Evolutionary conservation across 2,329 filamentous ascomycete genomes (phyloP), one percentile per base, ranked within the genome.

Genomic region (Nectriaceae sp.): DNA sequence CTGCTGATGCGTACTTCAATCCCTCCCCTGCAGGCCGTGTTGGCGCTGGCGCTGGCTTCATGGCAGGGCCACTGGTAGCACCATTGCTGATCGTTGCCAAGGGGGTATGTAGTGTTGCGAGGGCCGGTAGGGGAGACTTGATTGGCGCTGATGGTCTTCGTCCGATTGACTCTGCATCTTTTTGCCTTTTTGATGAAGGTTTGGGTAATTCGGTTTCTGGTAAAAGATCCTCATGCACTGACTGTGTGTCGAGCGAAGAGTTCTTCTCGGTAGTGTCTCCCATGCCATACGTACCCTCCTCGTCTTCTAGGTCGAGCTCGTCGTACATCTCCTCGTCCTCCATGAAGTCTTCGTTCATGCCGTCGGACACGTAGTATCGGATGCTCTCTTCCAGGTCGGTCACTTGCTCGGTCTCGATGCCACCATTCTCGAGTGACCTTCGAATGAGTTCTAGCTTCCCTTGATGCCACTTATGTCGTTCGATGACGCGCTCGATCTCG

Each of bases 261-360:
- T 88, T 85, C 63, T 86, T 85, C 71, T 97, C 94, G 68, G 85
- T 85, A 22, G 97, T 92, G 52, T 78, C 79, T 56, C 75, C 78
- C 77, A 96, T 85, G 57, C 92, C 94, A 64, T 87, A 97, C 46
- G 84, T 79, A 48, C 89, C 91, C 68, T 97, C 94, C 63, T 97
- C 94, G 61, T 96, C 91, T 53, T 95, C 87, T 37, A 99, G 82
- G 62, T 92, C 89, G 47, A 97, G 80, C 46, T 97, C 93, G 66
- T 99, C 91, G 74, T 97, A 99, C 70, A 99, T 87, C 55, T 84
- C 87, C 63, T 99, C 94, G 67, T 97, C 92, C 63, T 97, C 92
- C 70, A 90, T 87, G 71, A 90, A 97, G 66, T 97, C 93, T 39
- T 89, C 82, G 58, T 89, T 90, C 73, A 88, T 85, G 59, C 91